Conservation (phyloP, 2,329 filamentous ascomycete genomes). For the Sporothrix mexicana region DNA sequence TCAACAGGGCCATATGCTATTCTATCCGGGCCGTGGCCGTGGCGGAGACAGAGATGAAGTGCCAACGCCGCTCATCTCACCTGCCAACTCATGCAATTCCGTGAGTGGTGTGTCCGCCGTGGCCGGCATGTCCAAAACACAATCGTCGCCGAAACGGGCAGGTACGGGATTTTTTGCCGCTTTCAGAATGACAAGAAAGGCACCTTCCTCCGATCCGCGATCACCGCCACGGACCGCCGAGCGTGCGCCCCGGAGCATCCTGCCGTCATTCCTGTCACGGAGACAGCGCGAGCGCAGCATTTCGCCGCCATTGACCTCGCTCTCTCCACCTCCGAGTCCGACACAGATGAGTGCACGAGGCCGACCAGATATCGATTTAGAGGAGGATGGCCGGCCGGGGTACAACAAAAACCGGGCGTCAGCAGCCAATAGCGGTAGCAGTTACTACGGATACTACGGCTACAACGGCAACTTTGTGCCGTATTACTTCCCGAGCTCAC, state of each 20-base stretch:
- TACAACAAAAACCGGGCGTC: constrained; percentile 29
- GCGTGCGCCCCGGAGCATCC: constrained; percentile 49
- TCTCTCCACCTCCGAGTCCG: constrained; percentile 42
- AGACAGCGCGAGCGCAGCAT: constrained; percentile 37
- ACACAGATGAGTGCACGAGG: constrained; percentile 28
- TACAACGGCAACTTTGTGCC: constrained; percentile 22
- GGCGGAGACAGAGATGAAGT: constrained; percentile 41
- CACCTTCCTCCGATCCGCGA: neutral
- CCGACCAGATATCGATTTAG: constrained; percentile 16
- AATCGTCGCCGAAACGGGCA: neutral
- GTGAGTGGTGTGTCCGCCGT: constrained; percentile 4
- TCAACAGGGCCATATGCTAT: constrained; percentile 28
- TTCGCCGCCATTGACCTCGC: constrained; percentile 43
- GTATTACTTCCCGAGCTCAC: constrained; percentile 47
- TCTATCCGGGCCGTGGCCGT: constrained; percentile 35
- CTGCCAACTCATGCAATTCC: constrained; percentile 42
- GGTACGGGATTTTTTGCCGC: neutral
- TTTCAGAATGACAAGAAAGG: neutral
- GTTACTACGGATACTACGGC: constrained; percentile 16
- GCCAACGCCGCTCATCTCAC: constrained; percentile 52
- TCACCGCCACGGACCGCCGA: neutral
- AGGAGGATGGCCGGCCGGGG: constrained; percentile 25
- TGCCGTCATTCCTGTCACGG: constrained; percentile 47
- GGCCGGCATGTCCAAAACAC: neutral
- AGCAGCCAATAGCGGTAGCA: constrained; percentile 20